A percentile compares a stretch with the other conserved stretches of the same genome.
phyloP scores from a whole-genome alignment of 805 yeast species.

The Starmerella bacillaris region DNA sequence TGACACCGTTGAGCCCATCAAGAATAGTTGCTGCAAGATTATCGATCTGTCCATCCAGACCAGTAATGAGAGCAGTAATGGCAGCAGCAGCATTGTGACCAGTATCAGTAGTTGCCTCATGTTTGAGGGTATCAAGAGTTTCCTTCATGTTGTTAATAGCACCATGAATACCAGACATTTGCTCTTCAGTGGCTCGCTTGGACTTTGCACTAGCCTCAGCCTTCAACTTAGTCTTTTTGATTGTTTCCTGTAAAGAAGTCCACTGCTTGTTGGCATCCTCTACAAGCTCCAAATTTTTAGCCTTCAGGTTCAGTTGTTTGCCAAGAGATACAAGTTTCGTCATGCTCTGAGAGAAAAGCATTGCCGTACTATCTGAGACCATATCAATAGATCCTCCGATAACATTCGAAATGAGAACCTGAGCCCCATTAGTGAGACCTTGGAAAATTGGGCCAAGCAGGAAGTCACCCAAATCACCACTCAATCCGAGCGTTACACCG shows the following conservation, averaged over 20 bases:
- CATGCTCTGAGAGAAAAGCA: conserved; percentile 12
- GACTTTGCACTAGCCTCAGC: too few relatives aligned
- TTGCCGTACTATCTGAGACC: conserved; percentile 15
- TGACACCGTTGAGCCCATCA: conserved; percentile 9
- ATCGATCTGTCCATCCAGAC: conserved; percentile 23
- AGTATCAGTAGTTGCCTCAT: conserved; percentile 10
- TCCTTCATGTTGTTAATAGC: conserved; percentile 14
- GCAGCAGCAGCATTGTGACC: conserved; percentile 17
- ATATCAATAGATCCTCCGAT: conserved; percentile 16
- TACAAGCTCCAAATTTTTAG: conserved; percentile 7
- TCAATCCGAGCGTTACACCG: conserved; percentile 12
- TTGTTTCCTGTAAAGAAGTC: neutral
- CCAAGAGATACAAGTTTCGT: conserved; percentile 12
- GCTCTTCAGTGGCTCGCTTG: conserved; percentile 10
- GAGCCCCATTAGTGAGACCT: conserved; percentile 21
- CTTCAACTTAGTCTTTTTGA: too few relatives aligned
- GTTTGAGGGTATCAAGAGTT: conserved; percentile 12
- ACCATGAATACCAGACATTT: conserved; percentile 12
- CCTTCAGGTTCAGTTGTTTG: conserved; percentile 11
- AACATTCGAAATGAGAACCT: conserved; percentile 17
- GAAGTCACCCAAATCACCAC: conserved; percentile 12
- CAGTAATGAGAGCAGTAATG: conserved; percentile 18
- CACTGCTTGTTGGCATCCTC: conserved; percentile 1
- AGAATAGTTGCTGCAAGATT: conserved; percentile 17
- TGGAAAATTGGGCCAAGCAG: conserved; percentile 21